Evolutionary conservation across 192 early-diverging fungal genomes (phyloP).

Genomic region (Mortierella antarctica): DNA sequence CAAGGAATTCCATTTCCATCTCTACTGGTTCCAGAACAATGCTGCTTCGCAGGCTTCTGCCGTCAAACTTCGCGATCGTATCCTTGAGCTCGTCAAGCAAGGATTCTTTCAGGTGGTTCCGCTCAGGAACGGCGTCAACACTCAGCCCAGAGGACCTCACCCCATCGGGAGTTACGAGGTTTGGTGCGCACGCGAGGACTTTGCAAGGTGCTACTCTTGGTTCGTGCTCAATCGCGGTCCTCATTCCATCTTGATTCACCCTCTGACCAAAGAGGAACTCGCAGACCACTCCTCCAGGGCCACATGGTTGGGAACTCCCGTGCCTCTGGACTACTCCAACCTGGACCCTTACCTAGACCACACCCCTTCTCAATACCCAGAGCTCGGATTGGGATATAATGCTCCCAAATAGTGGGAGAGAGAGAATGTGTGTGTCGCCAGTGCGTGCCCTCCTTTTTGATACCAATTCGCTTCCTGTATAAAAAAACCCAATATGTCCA

Average conservation of each 20-base stretch:
- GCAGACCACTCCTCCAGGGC: conserved; percentile 69
- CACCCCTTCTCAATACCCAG: conserved; percentile 69
- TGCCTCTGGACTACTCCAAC: conserved; percentile 59
- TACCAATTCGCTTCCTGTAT: neutral
- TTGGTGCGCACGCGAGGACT: conserved; percentile 72
- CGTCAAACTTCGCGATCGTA: conserved; percentile 51
- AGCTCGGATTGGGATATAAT: conserved; percentile 71
- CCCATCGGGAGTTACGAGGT: conserved; percentile 72
- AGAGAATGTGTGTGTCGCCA: neutral
- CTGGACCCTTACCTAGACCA: conserved; percentile 46
- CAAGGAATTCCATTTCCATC: conserved; percentile 76
- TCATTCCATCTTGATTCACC: conserved; percentile 70
- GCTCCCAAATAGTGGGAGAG: conserved; percentile 11
- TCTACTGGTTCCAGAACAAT: conserved; percentile 70
- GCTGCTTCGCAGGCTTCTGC: conserved; percentile 46
- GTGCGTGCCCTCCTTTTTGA: too few relatives aligned
- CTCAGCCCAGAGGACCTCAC: conserved; percentile 66
- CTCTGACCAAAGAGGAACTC: conserved; percentile 62
- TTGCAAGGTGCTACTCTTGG: conserved; percentile 65
- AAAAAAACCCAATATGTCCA: neutral
- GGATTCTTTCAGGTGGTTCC: conserved; percentile 69
- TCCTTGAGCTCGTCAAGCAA: conserved; percentile 53
- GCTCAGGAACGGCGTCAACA: conserved; percentile 53
- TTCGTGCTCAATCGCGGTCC: conserved; percentile 61
- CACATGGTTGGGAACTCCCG: conserved; percentile 66